Evolutionary conservation across 768 basidiomycete species (phyloP).

Genomic region (Pholiota molesta): DNA sequence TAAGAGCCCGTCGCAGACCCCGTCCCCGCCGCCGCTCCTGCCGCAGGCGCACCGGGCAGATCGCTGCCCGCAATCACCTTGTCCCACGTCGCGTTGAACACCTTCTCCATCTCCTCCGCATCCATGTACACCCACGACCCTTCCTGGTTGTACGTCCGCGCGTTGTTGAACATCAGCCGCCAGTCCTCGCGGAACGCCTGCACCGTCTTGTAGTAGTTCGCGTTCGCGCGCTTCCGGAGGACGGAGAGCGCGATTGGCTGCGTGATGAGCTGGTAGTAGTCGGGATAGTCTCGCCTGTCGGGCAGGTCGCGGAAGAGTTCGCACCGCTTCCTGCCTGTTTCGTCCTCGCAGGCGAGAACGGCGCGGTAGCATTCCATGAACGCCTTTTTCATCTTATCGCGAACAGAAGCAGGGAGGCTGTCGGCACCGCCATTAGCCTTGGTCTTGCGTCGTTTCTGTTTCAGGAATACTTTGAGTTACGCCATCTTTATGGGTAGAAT

Average conservation of each 20-base stretch:
- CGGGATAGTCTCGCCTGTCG: constrained; percentile 84
- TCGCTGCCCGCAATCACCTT: constrained; percentile 67
- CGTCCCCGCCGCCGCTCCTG: constrained; percentile 33
- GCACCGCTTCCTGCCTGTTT: constrained; percentile 76
- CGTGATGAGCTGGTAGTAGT: constrained; percentile 89
- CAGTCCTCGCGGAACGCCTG: constrained; percentile 76
- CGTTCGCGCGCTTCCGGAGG: constrained; percentile 76
- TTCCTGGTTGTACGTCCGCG: constrained; percentile 91
- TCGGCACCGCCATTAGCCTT: constrained; percentile 52
- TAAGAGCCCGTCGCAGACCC: constrained; percentile 54
- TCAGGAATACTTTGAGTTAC: background rate
- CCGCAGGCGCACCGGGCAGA: constrained; percentile 69
- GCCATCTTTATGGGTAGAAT: background rate
- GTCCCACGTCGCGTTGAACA: constrained; percentile 74
- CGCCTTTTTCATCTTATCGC: constrained; percentile 83
- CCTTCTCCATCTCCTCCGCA: constrained; percentile 93
- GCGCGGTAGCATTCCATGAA: constrained; percentile 78
- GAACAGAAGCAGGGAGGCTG: constrained; percentile 50
- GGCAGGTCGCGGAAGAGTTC: constrained; percentile 90
- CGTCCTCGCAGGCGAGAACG: constrained; percentile 71
- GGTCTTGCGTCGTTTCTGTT: constrained; percentile 85
- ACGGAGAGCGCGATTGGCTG: constrained; percentile 87
- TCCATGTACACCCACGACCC: constrained; percentile 95
- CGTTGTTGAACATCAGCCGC: constrained; percentile 93
- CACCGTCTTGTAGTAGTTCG: constrained; percentile 74